These are phyloP conservation scores for Geranium incanum DNA, from an alignment of 441 rosid genomes.

Conservation along the genomic window DNA sequence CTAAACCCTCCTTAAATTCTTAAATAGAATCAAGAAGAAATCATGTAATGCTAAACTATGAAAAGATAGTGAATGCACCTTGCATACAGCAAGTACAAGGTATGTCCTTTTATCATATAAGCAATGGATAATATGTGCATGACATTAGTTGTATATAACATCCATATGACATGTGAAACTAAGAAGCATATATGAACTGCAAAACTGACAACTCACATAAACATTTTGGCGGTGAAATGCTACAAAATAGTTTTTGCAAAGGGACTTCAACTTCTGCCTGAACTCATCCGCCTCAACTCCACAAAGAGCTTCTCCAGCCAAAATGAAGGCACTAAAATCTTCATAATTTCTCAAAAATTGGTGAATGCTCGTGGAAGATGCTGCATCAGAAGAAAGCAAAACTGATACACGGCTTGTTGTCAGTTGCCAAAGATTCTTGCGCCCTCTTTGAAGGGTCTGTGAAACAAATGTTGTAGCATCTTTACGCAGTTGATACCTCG, in stretches of 20 bases:
- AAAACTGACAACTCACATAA: conserved; percentile 45
- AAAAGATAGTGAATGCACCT: conserved; percentile 5
- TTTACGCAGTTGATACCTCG: conserved; percentile 88
- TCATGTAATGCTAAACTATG: background rate
- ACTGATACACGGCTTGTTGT: conserved; percentile 86
- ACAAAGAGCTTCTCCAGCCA: conserved; percentile 97
- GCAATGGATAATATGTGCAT: background rate
- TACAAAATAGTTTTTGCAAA: conserved; percentile 72
- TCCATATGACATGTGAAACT: background rate
- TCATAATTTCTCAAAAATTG: conserved; percentile 91
- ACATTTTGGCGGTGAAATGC: conserved; percentile 88
- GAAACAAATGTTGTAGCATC: conserved; percentile 85
- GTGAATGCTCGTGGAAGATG: conserved; percentile 80
- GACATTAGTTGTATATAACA: background rate
- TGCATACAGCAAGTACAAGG: background rate
- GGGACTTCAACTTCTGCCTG: conserved; percentile 83
- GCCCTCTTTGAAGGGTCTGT: conserved; percentile 81
- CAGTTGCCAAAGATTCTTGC: conserved; percentile 97
- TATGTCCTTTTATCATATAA: background rate
- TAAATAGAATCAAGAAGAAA: background rate
- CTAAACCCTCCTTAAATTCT: conserved; percentile 1
- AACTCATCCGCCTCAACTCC: conserved; percentile 88
- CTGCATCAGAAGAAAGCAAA: conserved; percentile 80
- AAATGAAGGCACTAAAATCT: conserved; percentile 73
- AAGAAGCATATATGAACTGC: background rate